A percentile compares a stretch with the other conserved stretches of the same genome.
Conservation (phyloP, 805 yeast genomes). For the Kurtzmaniella cleridarum region DNA sequence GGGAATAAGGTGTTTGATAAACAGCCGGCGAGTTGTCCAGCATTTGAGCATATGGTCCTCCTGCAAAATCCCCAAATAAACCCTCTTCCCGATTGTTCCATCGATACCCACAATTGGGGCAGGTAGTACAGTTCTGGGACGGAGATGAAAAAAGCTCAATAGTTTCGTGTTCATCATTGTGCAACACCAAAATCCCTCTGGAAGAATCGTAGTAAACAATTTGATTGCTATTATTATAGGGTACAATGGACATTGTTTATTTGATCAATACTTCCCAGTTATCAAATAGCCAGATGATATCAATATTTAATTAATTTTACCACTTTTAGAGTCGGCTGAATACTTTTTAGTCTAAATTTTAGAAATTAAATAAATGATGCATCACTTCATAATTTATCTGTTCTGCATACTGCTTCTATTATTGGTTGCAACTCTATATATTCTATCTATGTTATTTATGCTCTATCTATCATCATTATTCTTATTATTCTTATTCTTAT, state of each 20-base stretch:
- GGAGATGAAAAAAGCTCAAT: slow-evolving; percentile 19
- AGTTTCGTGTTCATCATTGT: slow-evolving; percentile 26
- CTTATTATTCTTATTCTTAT: too few species aligned
- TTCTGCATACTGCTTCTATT: too few species aligned
- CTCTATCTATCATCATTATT: too few species aligned
- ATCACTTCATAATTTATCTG: too few species aligned
- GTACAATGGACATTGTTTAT: slow-evolving; percentile 30
- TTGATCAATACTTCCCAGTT: too few species aligned
- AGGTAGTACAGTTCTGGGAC: slow-evolving; percentile 6
- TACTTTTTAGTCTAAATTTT: too few species aligned
- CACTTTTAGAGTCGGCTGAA: too few species aligned
- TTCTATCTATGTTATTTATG: too few species aligned
- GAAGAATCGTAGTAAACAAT: slow-evolving; percentile 32
- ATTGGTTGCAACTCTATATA: too few species aligned
- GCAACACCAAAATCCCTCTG: slow-evolving; percentile 29
- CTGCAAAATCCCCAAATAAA: neutral
- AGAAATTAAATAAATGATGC: too few species aligned
- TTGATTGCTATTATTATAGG: slow-evolving; percentile 25
- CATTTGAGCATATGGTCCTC: neutral
- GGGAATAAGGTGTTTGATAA: neutral
- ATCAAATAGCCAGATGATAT: too few species aligned
- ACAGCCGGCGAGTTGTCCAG: neutral
- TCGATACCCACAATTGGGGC: slow-evolving; percentile 28
- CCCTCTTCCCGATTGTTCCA: slow-evolving; percentile 10
- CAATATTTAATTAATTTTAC: too few species aligned